Percentiles rank a stretch among this genome's conserved stretches.
Evolutionary conservation across 2,329 filamentous ascomycete genomes (phyloP).

Genomic region (Hortaea werneckii): DNA sequence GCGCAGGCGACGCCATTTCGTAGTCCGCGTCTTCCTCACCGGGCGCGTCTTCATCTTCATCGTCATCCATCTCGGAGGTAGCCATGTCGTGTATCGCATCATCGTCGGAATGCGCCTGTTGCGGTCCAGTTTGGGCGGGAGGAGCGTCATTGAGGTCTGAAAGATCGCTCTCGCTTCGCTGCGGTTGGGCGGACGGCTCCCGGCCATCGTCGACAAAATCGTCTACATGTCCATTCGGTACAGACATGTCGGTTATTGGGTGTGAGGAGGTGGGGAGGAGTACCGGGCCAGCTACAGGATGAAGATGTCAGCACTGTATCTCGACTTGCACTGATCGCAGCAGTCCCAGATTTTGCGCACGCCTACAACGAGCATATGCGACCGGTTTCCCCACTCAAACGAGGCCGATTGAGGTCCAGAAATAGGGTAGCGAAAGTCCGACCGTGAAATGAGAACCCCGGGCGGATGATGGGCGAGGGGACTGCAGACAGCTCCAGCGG

Average conservation of each 20-base stretch:
- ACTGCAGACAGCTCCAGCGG: constrained; percentile 9
- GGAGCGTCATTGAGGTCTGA: constrained; percentile 57
- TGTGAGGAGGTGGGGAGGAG: constrained; percentile 52
- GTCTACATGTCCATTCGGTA: constrained; percentile 57
- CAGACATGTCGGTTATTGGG: constrained; percentile 38
- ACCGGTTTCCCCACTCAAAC: constrained; percentile 30
- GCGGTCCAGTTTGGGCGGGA: constrained; percentile 29
- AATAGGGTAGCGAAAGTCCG: constrained; percentile 27
- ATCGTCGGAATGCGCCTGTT: constrained; percentile 29
- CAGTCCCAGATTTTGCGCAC: constrained; percentile 22
- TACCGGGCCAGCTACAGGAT: constrained; percentile 48
- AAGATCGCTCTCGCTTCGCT: constrained; percentile 63
- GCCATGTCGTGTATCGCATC: constrained; percentile 36
- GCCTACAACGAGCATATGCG: constrained; percentile 28
- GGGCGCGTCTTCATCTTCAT: constrained; percentile 40
- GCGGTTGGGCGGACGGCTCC: constrained; percentile 35
- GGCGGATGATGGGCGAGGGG: constrained; percentile 17
- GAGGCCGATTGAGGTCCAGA: constrained; percentile 15
- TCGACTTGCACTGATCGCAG: constrained; percentile 17
- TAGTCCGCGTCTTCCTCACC: constrained; percentile 57
- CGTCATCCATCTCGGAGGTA: constrained; percentile 38
- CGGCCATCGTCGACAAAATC: constrained; percentile 41
- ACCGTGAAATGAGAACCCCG: constrained; percentile 26
- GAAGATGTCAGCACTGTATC: constrained; percentile 33
- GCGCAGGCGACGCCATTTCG: constrained; percentile 51